These are phyloP conservation scores for Boletus fagicola DNA, from an alignment of 768 basidiomycete genomes.

Conservation along the genomic window DNA sequence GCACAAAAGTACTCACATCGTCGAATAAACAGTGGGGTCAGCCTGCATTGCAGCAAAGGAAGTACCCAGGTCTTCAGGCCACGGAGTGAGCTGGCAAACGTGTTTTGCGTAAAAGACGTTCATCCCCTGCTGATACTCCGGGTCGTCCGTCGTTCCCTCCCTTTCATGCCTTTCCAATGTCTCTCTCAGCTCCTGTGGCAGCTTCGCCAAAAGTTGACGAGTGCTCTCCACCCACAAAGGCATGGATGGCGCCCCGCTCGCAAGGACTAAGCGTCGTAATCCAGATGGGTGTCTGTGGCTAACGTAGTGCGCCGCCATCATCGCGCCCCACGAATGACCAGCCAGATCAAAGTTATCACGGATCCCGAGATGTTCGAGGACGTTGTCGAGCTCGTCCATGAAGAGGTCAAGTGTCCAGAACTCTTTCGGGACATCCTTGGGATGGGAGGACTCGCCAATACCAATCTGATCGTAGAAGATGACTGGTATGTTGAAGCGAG, in stretches of 20 bases:
- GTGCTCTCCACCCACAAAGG: constrained; percentile 29
- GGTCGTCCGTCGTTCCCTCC: constrained; percentile 31
- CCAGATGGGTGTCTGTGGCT: constrained; percentile 39
- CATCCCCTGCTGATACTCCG: constrained; percentile 35
- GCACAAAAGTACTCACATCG: neutral
- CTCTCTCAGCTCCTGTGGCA: constrained; percentile 29
- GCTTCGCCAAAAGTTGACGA: constrained; percentile 22
- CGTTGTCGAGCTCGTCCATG: constrained; percentile 51
- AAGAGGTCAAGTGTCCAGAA: constrained; percentile 52
- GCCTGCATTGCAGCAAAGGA: constrained; percentile 26
- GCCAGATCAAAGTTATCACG: constrained; percentile 41
- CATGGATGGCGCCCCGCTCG: constrained; percentile 34
- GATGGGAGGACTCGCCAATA: constrained; percentile 44
- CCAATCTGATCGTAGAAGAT: constrained; percentile 55
- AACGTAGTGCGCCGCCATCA: constrained; percentile 44
- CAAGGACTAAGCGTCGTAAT: constrained; percentile 36
- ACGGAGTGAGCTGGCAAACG: constrained; percentile 32
- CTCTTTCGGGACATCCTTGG: constrained; percentile 18
- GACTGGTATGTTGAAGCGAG: constrained; percentile 36
- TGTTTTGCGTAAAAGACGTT: constrained; percentile 34
- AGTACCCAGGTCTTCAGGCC: constrained; percentile 34
- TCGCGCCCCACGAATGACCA: constrained; percentile 62
- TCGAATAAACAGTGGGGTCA: constrained; percentile 34
- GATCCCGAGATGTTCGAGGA: constrained; percentile 44
- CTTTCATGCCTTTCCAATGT: constrained; percentile 34